Base-by-base conservation (phyloP, 1,284 basidiomycete genomes). In the Trametes pubescens region DNA sequence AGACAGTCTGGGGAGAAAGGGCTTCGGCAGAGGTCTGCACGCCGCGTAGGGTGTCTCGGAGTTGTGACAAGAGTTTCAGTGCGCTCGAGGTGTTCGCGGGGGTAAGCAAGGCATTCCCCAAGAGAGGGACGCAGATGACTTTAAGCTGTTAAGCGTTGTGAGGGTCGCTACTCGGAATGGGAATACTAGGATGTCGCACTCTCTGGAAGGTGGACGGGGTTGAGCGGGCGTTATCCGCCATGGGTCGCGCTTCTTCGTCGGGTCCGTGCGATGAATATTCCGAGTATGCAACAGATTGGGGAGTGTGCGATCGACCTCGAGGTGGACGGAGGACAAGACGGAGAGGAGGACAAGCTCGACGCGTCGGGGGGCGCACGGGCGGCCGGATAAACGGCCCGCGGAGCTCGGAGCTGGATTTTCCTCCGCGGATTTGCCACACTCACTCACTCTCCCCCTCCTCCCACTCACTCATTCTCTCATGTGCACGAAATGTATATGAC, bases 41-140 rank as follows among this genome's bases (percentile, higher is more conserved):
- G 14, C 81, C 77, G 21, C 75, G 72, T 51, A 95, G 80, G 6
- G 78, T 76, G 1, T 70, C 66, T 48, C 82, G 73, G 18, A 96
- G 81, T 8, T 84, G 75, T 10, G 80, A 76, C 55, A 96, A 80
- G 3, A 90, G 81, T 2, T 76, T 73, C 21, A 83, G 79, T 29
- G 85, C 85, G 13, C 70, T 72, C 1, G 87, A 78, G n/a, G 84
- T 79, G 2, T 83, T 79, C 10, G 81, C 74, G 0, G 89, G 85
- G 3, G 83, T 82, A 35, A 92, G 77, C 26, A 82, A 79, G 0
- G 92, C 87, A 46, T 88, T 80, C 46, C 82, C 85, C 67, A 95
- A 83, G 4, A 96, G 80, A n/a, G 91, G 85, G 9, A 95, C 92
- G 72, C 93, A 95, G 49, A 86, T 80, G 34, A 79, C 76, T 77